These are phyloP conservation scores for Casuarina cunninghamiana DNA, from an alignment of 306 rosid species.

Conservation along the genomic window DNA sequence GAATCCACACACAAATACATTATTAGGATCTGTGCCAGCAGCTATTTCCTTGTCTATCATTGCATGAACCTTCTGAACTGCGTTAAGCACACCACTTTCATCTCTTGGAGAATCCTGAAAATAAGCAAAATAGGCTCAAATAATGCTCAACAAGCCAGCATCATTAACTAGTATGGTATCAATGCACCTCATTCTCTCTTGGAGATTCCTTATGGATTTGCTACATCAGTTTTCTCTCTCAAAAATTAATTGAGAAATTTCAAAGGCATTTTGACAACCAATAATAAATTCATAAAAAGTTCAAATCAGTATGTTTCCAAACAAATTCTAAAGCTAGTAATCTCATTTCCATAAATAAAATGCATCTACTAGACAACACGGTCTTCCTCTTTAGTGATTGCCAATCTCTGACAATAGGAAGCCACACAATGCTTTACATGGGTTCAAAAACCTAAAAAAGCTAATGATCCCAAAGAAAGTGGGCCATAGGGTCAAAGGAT, in stretches of 20 bases:
- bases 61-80: slow-evolving; percentile 76
- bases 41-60: slow-evolving; percentile 82
- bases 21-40: slow-evolving; percentile 69
- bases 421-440: neutral
- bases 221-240: neutral
- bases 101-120: slow-evolving; percentile 73
- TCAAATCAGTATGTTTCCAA: neutral
- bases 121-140: slow-evolving; percentile 10
- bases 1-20: slow-evolving; percentile 84
- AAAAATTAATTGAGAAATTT: neutral
- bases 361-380: neutral
- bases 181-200: neutral
- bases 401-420: neutral
- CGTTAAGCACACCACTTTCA: slow-evolving; percentile 65
- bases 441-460: neutral
- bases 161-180: slow-evolving; percentile 21
- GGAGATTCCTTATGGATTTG: neutral
- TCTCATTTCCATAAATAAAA: neutral
- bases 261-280: neutral
- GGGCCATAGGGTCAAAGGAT: neutral
- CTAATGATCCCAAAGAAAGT: slow-evolving; percentile 8
- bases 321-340: neutral
- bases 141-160: slow-evolving; percentile 12
- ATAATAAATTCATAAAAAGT: neutral
- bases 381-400: neutral